Base-by-base conservation (phyloP, 139 green algal species). In the Auxenochlorella pyrenoidosa region DNA sequence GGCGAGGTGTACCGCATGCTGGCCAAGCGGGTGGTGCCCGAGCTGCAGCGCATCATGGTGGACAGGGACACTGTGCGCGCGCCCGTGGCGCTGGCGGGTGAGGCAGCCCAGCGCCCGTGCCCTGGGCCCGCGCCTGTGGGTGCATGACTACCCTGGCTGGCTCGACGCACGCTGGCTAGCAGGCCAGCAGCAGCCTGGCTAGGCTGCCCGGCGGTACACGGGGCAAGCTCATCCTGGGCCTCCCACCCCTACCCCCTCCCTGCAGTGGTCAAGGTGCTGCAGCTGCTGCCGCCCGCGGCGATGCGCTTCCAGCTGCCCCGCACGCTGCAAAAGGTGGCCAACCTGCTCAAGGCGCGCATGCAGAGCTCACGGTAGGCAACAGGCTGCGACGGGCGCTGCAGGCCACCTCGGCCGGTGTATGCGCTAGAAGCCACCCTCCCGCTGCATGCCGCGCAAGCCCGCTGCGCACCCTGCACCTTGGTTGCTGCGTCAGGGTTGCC, bases 201-300 rank as follows among this genome's bases (percentile, higher is more conserved):
- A n/a, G n/a, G n/a, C n/a, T n/a, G n/a, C n/a, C n/a, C n/a, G n/a
- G n/a, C n/a, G n/a, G n/a, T n/a, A n/a, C n/a, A n/a, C n/a, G n/a
- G n/a, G n/a, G n/a, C n/a, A n/a, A n/a, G n/a, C n/a, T n/a, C n/a
- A n/a, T n/a, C n/a, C n/a, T n/a, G n/a, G n/a, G n/a, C 47, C 6
- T 10, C 47, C 47, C 47, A 54, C 47, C 47, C 72, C 40, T 22
- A 19, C 72, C 40, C 2, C 13, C 22, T 21, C 15, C 21, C 41
- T 43, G 80, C 80, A 28, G 63, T 98, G 16, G 93, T 97, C 34
- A 96, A 97, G 89, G 88, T 98, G 63, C 88, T 97, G 51, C 92
- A 92, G 85, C 90, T 96, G 82, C 92, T 98, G 84, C 96, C 96
- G 12, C 63, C 83, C 34, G 90, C 89, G 44, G 92, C 90, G n/a